phyloP scores from a whole-genome alignment of 352 stramenopile genomes.

The Pythium phragmiticola region DNA sequence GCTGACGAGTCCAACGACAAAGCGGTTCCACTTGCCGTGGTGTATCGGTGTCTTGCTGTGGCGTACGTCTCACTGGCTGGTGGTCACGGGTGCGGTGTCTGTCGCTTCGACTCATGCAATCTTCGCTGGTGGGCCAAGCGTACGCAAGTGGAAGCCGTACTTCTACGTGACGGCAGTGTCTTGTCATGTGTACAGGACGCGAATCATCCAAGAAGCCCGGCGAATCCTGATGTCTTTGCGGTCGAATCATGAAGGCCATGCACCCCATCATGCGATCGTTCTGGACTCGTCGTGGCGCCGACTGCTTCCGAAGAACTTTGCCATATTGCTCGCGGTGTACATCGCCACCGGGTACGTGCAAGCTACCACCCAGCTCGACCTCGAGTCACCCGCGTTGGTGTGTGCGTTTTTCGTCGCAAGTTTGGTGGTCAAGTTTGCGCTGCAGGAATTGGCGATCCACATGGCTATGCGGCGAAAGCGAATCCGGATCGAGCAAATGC shows the following conservation, averaged over 20 bases:
- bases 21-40: background rate
- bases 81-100: background rate
- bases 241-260: background rate
- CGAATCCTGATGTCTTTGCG: background rate
- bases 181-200: background rate
- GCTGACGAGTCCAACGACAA: background rate
- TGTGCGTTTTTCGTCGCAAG: background rate
- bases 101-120: background rate
- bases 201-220: constrained; percentile 1
- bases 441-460: constrained; percentile 9
- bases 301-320: constrained; percentile 7
- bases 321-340: constrained; percentile 4
- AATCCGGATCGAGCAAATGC: constrained; percentile 20
- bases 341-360: constrained; percentile 2
- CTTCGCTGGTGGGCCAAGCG: background rate
- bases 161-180: background rate
- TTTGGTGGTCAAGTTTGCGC: constrained; percentile 4
- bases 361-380: background rate
- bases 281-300: background rate
- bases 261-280: background rate
- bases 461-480: constrained; percentile 4
- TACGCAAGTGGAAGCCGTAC: constrained; percentile 4
- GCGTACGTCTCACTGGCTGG: constrained; percentile 2
- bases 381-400: background rate
- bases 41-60: background rate